Evolutionary conservation across 164 flowering plant species (phyloP).

Genomic region (Annona cherimola): DNA sequence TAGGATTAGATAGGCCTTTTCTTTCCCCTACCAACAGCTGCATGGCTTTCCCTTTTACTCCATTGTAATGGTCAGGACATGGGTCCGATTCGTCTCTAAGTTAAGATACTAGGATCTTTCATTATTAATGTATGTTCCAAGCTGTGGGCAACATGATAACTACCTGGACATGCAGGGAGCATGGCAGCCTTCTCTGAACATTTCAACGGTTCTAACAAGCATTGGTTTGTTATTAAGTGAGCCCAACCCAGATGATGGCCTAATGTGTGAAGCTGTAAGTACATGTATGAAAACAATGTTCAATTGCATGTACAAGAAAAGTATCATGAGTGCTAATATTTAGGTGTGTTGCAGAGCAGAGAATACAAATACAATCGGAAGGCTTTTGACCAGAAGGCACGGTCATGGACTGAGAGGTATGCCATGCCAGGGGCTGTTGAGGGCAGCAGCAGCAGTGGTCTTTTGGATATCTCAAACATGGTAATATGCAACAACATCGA

Average conservation of each 20-base stretch:
- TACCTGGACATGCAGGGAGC: conserved; percentile 53
- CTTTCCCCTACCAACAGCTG: background rate
- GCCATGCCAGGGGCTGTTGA: conserved; percentile 40
- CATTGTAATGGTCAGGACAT: background rate
- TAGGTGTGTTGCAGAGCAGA: conserved; percentile 53
- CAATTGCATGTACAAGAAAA: background rate
- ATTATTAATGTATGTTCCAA: background rate
- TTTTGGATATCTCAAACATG: conserved; percentile 16
- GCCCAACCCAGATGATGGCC: conserved; percentile 94
- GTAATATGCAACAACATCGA: conserved; percentile 12
- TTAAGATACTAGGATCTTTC: background rate
- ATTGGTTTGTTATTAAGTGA: conserved; percentile 77
- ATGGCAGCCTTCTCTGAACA: conserved; percentile 92
- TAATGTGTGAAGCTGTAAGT: conserved; percentile 88
- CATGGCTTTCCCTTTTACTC: background rate
- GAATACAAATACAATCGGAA: conserved; percentile 85
- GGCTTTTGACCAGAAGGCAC: conserved; percentile 73
- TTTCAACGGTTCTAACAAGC: conserved; percentile 75
- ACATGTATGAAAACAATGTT: background rate
- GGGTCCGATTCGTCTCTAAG: background rate
- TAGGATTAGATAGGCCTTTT: background rate
- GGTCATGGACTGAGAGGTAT: conserved; percentile 69
- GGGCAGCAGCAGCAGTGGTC: conserved; percentile 16
- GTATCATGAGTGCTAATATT: conserved; percentile 1
- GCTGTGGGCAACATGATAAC: background rate